These are phyloP conservation scores for Botrytis fabae DNA, from an alignment of 2,329 filamentous ascomycete species.

Conservation along the genomic window DNA sequence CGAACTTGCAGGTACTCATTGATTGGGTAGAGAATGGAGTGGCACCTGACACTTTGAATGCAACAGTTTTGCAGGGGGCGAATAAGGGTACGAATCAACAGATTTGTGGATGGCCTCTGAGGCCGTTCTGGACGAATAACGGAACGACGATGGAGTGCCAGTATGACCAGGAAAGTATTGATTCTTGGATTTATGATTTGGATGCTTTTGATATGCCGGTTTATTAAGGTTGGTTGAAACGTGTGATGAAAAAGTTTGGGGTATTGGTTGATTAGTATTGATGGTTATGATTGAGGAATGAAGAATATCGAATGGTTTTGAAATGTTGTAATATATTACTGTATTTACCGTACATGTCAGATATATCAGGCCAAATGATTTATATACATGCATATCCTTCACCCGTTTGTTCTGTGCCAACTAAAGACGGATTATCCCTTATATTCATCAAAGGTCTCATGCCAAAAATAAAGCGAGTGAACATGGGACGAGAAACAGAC, in stretches of 20 bases:
- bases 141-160: slow-evolving; percentile 38
- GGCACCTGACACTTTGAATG: slow-evolving; percentile 43
- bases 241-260: background rate
- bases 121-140: slow-evolving; percentile 38
- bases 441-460: background rate
- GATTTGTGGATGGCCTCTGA: slow-evolving; percentile 46
- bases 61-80: slow-evolving; percentile 41
- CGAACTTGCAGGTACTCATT: slow-evolving; percentile 70
- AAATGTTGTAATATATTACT: background rate
- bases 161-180: slow-evolving; percentile 34
- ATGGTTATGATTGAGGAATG: background rate
- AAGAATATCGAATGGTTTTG: background rate
- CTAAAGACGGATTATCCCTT: background rate
- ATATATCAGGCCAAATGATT: background rate
- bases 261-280: background rate
- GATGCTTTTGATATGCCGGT: slow-evolving; percentile 29
- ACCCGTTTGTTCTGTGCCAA: background rate
- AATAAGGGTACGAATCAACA: slow-evolving; percentile 42
- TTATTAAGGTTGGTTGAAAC: slow-evolving; percentile 16
- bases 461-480: background rate
- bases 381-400: background rate
- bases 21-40: slow-evolving; percentile 64
- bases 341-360: background rate
- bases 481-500: background rate
- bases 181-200: slow-evolving; percentile 40